These are phyloP conservation scores for Pyrenophora graminea DNA, from an alignment of 2,329 filamentous ascomycete genomes.

Conservation along the genomic window DNA sequence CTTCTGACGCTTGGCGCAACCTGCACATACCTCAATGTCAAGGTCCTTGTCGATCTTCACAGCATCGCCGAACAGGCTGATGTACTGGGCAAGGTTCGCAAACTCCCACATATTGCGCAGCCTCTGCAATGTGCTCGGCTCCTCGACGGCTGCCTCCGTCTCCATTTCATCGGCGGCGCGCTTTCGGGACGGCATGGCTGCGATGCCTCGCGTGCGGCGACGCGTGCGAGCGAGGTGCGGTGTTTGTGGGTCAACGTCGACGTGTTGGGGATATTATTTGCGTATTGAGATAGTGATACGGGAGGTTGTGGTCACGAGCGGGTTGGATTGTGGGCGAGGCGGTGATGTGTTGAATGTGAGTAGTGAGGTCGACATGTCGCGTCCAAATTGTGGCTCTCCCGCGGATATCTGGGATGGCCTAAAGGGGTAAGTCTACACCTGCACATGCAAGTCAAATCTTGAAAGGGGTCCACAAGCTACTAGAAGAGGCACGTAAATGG, in stretches of 20 bases:
- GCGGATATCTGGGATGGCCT: slow-evolving; percentile 3
- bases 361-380: slow-evolving; percentile 1
- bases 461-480: background rate
- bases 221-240: slow-evolving; percentile 30
- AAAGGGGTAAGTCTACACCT: slow-evolving; percentile 1
- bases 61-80: slow-evolving; percentile 84
- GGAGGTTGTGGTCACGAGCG: background rate
- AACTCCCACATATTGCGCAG: slow-evolving; percentile 96
- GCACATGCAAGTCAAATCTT: slow-evolving; percentile 1
- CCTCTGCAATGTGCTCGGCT: slow-evolving; percentile 58
- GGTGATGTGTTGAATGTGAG: slow-evolving; percentile 12
- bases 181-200: slow-evolving; percentile 46
- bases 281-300: slow-evolving; percentile 2
- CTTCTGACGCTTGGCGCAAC: slow-evolving; percentile 25
- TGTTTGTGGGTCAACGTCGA: background rate
- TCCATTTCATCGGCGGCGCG: slow-evolving; percentile 58
- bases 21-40: slow-evolving; percentile 76
- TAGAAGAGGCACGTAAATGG: background rate
- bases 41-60: slow-evolving; percentile 89
- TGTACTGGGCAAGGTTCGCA: slow-evolving; percentile 90
- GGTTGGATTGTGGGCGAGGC: slow-evolving; percentile 5
- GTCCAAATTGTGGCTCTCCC: slow-evolving; percentile 9
- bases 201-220: slow-evolving; percentile 36
- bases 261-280: background rate
- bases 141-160: slow-evolving; percentile 52